phyloP scores from a whole-genome alignment of 345 rosid genomes.

The Barbarea vulgaris region DNA sequence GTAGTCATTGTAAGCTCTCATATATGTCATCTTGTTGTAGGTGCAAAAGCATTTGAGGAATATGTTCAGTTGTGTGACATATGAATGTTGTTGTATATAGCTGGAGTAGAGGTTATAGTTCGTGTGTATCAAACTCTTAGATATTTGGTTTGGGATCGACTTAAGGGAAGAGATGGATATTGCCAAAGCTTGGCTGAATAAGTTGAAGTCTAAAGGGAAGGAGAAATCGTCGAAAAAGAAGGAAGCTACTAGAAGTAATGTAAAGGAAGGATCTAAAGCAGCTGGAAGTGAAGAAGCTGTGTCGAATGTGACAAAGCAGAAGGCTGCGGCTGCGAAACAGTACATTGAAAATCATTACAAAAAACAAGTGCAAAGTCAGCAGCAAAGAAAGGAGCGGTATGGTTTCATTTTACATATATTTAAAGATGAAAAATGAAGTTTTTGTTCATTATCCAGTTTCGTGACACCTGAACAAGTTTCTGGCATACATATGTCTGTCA shows the following conservation, averaged over 20 bases:
- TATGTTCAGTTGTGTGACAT: not conserved
- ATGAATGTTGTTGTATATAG: slow-evolving; percentile 8
- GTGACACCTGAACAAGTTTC: slow-evolving; percentile 1
- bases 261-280: slow-evolving; percentile 61
- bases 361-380: slow-evolving; percentile 82
- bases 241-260: slow-evolving; percentile 57
- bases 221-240: slow-evolving; percentile 64
- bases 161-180: slow-evolving; percentile 60
- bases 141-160: slow-evolving; percentile 8
- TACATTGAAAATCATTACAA: slow-evolving; percentile 95
- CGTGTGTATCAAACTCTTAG: not conserved
- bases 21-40: slow-evolving; percentile 24
- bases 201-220: slow-evolving; percentile 72
- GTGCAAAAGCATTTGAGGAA: not conserved
- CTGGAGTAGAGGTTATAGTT: slow-evolving; percentile 7
- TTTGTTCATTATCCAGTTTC: not conserved
- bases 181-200: slow-evolving; percentile 73
- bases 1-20: too few relatives aligned
- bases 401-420: slow-evolving; percentile 36
- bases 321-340: slow-evolving; percentile 95
- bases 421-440: slow-evolving; percentile 2
- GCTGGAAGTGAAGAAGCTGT: slow-evolving; percentile 77
- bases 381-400: slow-evolving; percentile 93
- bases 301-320: slow-evolving; percentile 88
- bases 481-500: not conserved